phyloP scores from a whole-genome alignment of 164 flowering plant species.

The Malania oleifera region DNA sequence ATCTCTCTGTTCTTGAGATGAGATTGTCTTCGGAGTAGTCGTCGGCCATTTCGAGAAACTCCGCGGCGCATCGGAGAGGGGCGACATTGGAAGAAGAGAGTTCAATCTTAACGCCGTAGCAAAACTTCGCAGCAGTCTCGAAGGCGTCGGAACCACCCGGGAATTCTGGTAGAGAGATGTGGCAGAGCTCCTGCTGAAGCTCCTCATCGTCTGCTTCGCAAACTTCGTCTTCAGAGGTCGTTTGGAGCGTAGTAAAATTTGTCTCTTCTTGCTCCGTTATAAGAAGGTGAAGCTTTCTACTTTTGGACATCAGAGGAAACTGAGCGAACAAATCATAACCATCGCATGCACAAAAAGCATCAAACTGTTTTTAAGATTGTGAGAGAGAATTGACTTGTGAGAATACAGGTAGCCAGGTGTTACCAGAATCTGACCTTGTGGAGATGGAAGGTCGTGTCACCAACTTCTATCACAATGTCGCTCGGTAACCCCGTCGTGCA shows the following conservation, averaged over 20 bases:
- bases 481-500: conserved; percentile 93
- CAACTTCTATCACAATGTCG: conserved; percentile 81
- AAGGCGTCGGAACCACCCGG: conserved; percentile 81
- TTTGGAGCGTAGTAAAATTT: conserved; percentile 13
- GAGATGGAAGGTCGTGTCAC: conserved; percentile 79
- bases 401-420: background rate
- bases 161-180: conserved; percentile 48
- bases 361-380: background rate
- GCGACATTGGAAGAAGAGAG: conserved; percentile 51
- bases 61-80: conserved; percentile 81
- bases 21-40: conserved; percentile 70
- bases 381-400: background rate
- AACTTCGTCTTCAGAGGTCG: conserved; percentile 12
- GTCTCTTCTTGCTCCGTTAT: conserved; percentile 61
- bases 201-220: conserved; percentile 18
- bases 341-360: background rate
- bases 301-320: conserved; percentile 83
- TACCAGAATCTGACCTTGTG: conserved; percentile 54
- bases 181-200: conserved; percentile 24
- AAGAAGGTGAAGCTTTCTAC: conserved; percentile 53
- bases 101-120: conserved; percentile 79
- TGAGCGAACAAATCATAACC: conserved; percentile 28
- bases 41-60: conserved; percentile 77
- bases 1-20: conserved; percentile 61
- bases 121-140: conserved; percentile 78